Evolutionary conservation across 441 rosid genomes (phyloP), one percentile per base, ranked within the genome.

Genomic region (Geranium incanum): DNA sequence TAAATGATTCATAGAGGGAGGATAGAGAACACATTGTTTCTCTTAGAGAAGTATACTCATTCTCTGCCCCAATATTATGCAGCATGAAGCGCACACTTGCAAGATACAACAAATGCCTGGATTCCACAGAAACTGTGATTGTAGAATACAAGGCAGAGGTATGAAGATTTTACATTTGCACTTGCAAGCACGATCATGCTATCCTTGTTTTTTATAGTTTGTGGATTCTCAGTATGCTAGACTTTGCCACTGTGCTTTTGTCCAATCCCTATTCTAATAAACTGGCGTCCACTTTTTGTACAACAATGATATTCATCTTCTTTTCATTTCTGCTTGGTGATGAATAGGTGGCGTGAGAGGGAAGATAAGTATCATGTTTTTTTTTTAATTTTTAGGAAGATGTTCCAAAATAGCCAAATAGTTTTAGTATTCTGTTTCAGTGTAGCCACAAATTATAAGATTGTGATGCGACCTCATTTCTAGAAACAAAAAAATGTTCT

Each of bases 81-180:
- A 94, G 97, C 36, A 94, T 94, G 98, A 91, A 86, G 86, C 82
- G 77, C 78, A 94, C 89, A 36, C 88, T 94, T 75, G 70, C 83
- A 13, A 88, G 95, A 86, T 89, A 94, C 72, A 80, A 77, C 38
- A 88, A 87, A 71, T 82, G 88, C 75, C 76, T 78, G 68, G 83
- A 81, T 67, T 73, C 86, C 48, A 73, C 90, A 48, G 97, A 84
- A 78, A 76, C 80, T 57, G 67, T 83, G 39, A 67, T 68, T 37
- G 68, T 74, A 23, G 85, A 83, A 67, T 71, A 70, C 83, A 85
- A 83, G 78, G 52, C 76, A 55, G 90, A 90, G 86, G 93, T 89
- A 80, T 57, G 37, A 18, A 36, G 3, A 55, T 50, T 41, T 41
- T 45, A 45, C 13, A 3, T 45, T 48, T 48, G n/a, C 55, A 45